phyloP scores from a whole-genome alignment of 1,284 basidiomycete genomes.

The Exsudoporus floridanus region DNA sequence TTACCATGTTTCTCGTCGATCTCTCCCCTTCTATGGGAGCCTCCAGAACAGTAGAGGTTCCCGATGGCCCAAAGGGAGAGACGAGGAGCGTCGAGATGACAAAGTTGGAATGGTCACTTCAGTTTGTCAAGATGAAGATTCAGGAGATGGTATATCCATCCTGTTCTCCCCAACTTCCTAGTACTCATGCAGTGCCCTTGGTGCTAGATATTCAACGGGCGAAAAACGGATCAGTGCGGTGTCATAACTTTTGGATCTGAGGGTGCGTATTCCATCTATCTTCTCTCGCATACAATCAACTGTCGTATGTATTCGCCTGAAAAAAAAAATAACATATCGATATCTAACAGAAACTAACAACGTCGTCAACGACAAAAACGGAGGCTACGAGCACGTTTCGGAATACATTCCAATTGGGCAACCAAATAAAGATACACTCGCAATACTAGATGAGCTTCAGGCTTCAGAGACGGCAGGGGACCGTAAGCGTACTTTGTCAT shows the following conservation, averaged over 20 bases:
- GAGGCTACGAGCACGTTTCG: conserved; percentile 74
- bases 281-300: not conserved
- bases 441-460: conserved; percentile 66
- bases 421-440: conserved; percentile 74
- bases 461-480: conserved; percentile 66
- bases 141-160: conserved; percentile 75
- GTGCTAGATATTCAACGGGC: conserved; percentile 78
- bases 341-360: conserved; percentile 66
- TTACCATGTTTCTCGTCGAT: conserved; percentile 86
- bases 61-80: conserved; percentile 53
- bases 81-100: conserved; percentile 57
- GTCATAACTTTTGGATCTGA: conserved; percentile 83
- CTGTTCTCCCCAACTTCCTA: not conserved
- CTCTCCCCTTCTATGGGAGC: conserved; percentile 83
- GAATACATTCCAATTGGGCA: conserved; percentile 79
- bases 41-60: conserved; percentile 54
- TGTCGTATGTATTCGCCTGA: not conserved
- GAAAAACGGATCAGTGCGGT: conserved; percentile 91
- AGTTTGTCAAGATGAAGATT: conserved; percentile 84
- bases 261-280: conserved; percentile 42
- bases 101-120: conserved; percentile 78
- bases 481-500: conserved; percentile 46
- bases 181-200: not conserved
- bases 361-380: conserved; percentile 57
- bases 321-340: conserved; percentile 1